Percentiles rank a stretch among this genome's conserved stretches.
Conservation (phyloP, 148 eudicot genomes). For the Rhododendron kiyosumense region DNA sequence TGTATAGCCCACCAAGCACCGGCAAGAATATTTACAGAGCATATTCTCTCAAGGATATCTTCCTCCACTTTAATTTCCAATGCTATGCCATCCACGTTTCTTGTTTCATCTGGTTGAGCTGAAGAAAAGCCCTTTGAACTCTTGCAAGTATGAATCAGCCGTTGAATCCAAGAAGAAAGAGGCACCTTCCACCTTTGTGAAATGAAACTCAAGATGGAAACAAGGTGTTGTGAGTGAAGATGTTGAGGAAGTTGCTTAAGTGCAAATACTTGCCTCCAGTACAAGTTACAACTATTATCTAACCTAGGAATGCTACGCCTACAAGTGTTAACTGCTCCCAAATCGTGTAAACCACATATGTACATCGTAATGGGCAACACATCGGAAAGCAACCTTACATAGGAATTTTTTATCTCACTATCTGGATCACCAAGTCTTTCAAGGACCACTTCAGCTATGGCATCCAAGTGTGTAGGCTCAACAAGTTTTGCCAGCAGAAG, state of each 20-base stretch:
- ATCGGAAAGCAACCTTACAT: constrained; percentile 57
- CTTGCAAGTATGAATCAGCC: constrained; percentile 65
- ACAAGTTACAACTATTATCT: constrained; percentile 40
- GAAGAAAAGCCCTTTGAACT: constrained; percentile 41
- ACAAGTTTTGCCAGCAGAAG: constrained; percentile 73
- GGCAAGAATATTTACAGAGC: constrained; percentile 65
- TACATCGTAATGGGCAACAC: constrained; percentile 63
- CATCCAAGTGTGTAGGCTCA: constrained; percentile 52
- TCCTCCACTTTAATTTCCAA: constrained; percentile 55
- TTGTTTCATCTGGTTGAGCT: constrained; percentile 53
- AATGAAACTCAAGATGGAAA: constrained; percentile 80
- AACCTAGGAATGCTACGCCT: constrained; percentile 25
- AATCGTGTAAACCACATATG: constrained; percentile 55
- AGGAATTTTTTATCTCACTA: constrained; percentile 45
- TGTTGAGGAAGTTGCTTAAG: constrained; percentile 84
- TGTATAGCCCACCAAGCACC: constrained; percentile 98
- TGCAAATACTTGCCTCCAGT: constrained; percentile 86
- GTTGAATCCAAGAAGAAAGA: constrained; percentile 92
- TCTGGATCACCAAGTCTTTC: constrained; percentile 90
- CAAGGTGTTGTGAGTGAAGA: constrained; percentile 90
- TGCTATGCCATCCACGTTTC: constrained; percentile 39
- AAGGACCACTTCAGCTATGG: constrained; percentile 55
- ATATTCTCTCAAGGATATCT: constrained; percentile 60
- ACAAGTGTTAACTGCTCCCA: constrained; percentile 29
- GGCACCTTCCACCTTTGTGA: constrained; percentile 99